These are phyloP conservation scores for Mortierella alpina DNA, from an alignment of 192 early-diverging fungal genomes.

Conservation along the genomic window DNA sequence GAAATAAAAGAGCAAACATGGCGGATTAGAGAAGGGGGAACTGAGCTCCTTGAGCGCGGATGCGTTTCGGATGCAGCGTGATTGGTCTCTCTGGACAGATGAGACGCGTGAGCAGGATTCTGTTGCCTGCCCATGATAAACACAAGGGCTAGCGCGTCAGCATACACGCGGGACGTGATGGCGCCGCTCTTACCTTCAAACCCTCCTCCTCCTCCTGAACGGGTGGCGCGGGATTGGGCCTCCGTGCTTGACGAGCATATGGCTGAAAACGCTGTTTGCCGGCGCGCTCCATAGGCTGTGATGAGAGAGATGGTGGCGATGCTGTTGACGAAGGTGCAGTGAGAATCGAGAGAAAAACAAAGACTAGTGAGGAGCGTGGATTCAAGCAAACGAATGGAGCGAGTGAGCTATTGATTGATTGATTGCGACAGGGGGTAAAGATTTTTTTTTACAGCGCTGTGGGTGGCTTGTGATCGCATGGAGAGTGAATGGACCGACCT, in stretches of 20 bases:
- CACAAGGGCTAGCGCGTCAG: no score
- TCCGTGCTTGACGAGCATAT: conserved; percentile 5
- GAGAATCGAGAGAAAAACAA: not conserved
- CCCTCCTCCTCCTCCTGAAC: not conserved
- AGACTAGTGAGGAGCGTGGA: not conserved
- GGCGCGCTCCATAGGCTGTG: conserved; percentile 5
- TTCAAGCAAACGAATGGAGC: no score
- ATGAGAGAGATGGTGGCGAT: not conserved
- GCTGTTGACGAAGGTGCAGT: not conserved
- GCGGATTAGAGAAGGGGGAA: not conserved
- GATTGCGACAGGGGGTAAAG: no score
- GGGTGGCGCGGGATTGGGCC: not conserved
- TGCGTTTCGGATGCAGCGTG: not conserved
- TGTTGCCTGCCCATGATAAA: no score
- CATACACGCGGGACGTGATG: not conserved
- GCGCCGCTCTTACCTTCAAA: not conserved
- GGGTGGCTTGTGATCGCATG: no score
- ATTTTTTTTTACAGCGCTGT: no score
- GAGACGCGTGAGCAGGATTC: no score
- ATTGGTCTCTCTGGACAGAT: no score
- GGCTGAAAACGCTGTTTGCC: conserved; percentile 18
- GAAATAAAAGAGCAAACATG: not conserved
- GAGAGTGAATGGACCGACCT: no score
- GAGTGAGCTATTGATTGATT: no score
- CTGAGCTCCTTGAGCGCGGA: not conserved